A percentile compares a stretch with the other conserved stretches of the same genome.
Evolutionary conservation across 139 green algal genomes (phyloP).

Genomic region (Coelastrella sp.): DNA sequence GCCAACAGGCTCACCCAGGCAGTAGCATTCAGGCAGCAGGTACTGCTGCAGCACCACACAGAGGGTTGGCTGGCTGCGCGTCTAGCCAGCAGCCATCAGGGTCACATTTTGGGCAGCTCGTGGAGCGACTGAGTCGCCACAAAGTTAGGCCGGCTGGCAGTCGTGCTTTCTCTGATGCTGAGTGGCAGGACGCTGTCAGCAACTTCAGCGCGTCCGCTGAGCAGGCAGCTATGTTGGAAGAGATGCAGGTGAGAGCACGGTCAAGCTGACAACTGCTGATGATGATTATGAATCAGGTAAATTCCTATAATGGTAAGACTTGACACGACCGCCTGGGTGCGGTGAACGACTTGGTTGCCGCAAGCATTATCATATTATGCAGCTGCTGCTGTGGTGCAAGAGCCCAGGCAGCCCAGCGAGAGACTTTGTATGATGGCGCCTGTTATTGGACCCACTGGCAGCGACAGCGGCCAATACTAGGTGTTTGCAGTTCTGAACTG

Average conservation of each 20-base stretch:
- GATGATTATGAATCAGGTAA: not conserved
- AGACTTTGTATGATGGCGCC: too few relatives aligned
- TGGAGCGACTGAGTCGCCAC: not conserved
- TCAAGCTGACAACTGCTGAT: not conserved
- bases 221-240: not conserved
- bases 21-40: not conserved
- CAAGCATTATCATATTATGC: too few relatives aligned
- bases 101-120: not conserved
- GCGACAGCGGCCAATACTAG: too few relatives aligned
- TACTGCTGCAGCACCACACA: not conserved
- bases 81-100: too few relatives aligned
- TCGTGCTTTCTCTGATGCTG: not conserved
- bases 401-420: too few relatives aligned
- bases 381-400: too few relatives aligned
- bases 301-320: too few relatives aligned
- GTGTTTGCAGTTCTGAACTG: too few relatives aligned
- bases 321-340: too few relatives aligned
- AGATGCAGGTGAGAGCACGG: not conserved
- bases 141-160: not conserved
- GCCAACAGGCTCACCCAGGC: not conserved
- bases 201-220: not conserved
- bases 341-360: too few relatives aligned
- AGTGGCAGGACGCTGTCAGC: conserved; percentile 30
- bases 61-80: too few relatives aligned
- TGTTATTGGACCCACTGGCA: too few relatives aligned